These are phyloP conservation scores for Ilyonectria sp. DNA, from an alignment of 2,329 filamentous ascomycete species.

Conservation along the genomic window DNA sequence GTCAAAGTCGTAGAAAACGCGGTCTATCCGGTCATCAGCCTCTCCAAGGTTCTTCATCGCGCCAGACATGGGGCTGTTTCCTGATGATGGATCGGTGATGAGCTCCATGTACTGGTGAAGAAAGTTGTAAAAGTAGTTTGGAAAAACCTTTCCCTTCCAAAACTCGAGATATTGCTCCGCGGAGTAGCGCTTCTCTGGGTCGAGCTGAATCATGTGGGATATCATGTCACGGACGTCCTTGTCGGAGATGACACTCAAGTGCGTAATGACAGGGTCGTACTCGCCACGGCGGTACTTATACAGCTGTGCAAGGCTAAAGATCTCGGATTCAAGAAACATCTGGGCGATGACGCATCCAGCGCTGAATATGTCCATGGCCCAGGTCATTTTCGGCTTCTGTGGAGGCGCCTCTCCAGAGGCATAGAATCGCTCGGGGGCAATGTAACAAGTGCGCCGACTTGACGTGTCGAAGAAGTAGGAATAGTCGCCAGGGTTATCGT, in stretches of 20 bases:
- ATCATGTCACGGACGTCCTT: conserved; percentile 90
- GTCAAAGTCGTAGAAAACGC: conserved; percentile 94
- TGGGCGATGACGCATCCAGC: conserved; percentile 97
- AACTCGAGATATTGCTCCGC: conserved; percentile 95
- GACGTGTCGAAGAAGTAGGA: conserved; percentile 98
- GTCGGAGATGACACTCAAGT: conserved; percentile 90
- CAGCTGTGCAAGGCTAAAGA: conserved; percentile 97
- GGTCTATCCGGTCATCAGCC: conserved; percentile 93
- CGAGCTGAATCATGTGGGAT: conserved; percentile 94
- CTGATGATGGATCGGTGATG: conserved; percentile 91
- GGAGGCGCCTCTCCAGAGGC: conserved; percentile 77
- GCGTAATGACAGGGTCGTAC: conserved; percentile 87
- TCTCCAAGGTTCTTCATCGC: conserved; percentile 82
- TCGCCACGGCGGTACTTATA: conserved; percentile 95
- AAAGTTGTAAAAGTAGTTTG: conserved; percentile 97
- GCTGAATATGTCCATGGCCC: conserved; percentile 99
- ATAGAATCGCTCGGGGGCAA: conserved; percentile 94
- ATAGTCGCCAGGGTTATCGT: conserved; percentile 97
- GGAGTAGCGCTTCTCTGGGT: conserved; percentile 91
- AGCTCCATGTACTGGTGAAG: conserved; percentile 98
- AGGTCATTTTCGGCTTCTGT: conserved; percentile 74
- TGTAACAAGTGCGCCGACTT: conserved; percentile 90
- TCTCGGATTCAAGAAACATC: conserved; percentile 92
- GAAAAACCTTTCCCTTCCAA: conserved; percentile 93
- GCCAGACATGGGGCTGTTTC: conserved; percentile 79